Evolutionary conservation across 2,329 filamentous ascomycete genomes (phyloP).

Genomic region (Bipolaris zeicola): DNA sequence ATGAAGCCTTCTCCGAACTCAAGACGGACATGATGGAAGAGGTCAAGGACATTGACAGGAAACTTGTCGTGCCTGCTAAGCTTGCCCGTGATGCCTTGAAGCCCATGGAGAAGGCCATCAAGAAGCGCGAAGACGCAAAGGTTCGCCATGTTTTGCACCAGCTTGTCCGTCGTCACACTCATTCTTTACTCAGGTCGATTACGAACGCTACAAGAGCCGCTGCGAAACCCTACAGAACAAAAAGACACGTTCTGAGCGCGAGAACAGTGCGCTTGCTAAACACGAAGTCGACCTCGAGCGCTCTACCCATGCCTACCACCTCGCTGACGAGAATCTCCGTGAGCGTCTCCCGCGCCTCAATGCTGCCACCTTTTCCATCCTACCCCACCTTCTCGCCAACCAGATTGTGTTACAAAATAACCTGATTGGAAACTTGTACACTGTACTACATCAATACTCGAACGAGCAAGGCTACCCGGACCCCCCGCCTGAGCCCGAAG

Average conservation of each 20-base stretch:
- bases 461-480: constrained; percentile 71
- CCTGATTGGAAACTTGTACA: constrained; percentile 79
- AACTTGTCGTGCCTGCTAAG: constrained; percentile 71
- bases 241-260: constrained; percentile 70
- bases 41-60: constrained; percentile 70
- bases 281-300: constrained; percentile 71
- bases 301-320: constrained; percentile 73
- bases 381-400: constrained; percentile 71
- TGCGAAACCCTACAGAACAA: constrained; percentile 74
- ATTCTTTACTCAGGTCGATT: constrained; percentile 65
- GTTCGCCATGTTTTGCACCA: constrained; percentile 36
- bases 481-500: constrained; percentile 72
- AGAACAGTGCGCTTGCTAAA: constrained; percentile 72
- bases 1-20: constrained; percentile 71
- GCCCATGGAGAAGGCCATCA: constrained; percentile 80
- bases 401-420: constrained; percentile 80
- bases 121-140: constrained; percentile 82
- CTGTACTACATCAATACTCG: constrained; percentile 74
- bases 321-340: constrained; percentile 75
- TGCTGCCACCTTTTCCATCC: constrained; percentile 71
- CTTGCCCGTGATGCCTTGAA: constrained; percentile 71
- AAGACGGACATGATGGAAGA: constrained; percentile 74
- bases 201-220: constrained; percentile 75
- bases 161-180: constrained; percentile 2
- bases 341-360: constrained; percentile 74